Conservation (phyloP, 768 basidiomycete species). For the Suillus decipiens region DNA sequence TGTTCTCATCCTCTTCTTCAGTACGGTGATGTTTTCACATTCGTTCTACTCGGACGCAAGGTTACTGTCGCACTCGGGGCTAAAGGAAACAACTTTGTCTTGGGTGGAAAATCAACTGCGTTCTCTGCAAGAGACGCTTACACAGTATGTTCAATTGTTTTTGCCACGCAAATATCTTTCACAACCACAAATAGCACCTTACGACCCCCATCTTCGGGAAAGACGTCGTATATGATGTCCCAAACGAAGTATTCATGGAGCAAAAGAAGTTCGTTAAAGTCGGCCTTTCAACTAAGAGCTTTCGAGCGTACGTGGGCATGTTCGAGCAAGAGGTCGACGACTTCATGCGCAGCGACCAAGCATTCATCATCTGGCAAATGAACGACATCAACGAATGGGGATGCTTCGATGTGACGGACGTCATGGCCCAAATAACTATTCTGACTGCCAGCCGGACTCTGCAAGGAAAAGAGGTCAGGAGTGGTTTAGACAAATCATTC, state of each 20-base stretch:
- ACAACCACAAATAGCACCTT: conserved; percentile 57
- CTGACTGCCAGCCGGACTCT: conserved; percentile 92
- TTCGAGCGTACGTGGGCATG: conserved; percentile 82
- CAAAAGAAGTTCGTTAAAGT: conserved; percentile 99
- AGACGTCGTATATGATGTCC: conserved; percentile 96
- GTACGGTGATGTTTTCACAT: conserved; percentile 98
- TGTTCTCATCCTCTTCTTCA: conserved; percentile 31
- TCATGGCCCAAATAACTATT: conserved; percentile 88
- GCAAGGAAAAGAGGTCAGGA: conserved; percentile 90
- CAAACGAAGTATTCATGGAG: conserved; percentile 97
- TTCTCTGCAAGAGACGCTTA: conserved; percentile 98
- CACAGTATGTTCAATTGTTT: conserved; percentile 53
- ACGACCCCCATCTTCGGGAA: conserved; percentile 97
- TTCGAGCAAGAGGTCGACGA: conserved; percentile 75
- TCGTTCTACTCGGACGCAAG: conserved; percentile 83
- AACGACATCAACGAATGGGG: conserved; percentile 79
- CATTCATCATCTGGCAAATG: conserved; percentile 62
- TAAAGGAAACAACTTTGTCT: conserved; percentile 90
- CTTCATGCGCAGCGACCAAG: conserved; percentile 65
- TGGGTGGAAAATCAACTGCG: conserved; percentile 90
- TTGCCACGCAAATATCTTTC: not conserved
- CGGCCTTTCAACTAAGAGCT: conserved; percentile 89
- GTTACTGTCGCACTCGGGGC: conserved; percentile 91
- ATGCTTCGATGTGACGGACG: conserved; percentile 68
- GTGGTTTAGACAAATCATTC: conserved; percentile 76